Evolutionary conservation across 2,329 filamentous ascomycete genomes (phyloP).

Genomic region (Aspergillus oerlinghausenensis): DNA sequence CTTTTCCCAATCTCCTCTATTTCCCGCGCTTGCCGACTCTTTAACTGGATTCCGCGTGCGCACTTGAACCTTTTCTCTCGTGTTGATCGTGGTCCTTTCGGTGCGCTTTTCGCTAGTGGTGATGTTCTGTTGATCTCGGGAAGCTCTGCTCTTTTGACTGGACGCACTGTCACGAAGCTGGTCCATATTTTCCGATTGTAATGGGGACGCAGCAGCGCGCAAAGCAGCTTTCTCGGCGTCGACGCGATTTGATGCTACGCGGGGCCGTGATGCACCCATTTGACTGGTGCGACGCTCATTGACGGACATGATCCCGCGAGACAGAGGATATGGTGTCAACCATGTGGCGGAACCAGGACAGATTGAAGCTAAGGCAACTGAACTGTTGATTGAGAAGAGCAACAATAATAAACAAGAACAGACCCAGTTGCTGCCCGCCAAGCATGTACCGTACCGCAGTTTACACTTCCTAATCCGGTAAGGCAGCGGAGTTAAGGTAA

Average conservation of each 20-base stretch:
- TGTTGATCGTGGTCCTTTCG: constrained; percentile 50
- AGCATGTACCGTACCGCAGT: constrained; percentile 11
- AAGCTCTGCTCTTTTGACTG: constrained; percentile 28
- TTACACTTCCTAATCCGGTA: constrained; percentile 3
- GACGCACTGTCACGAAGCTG: constrained; percentile 27
- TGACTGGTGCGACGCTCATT: constrained; percentile 38
- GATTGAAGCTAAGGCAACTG: background rate
- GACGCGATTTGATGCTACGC: constrained; percentile 39
- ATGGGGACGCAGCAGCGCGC: constrained; percentile 28
- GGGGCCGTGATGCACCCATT: constrained; percentile 36
- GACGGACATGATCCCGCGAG: constrained; percentile 33
- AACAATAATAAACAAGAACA: background rate
- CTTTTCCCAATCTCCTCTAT: constrained; percentile 33
- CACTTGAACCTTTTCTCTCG: constrained; percentile 58
- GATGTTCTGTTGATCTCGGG: constrained; percentile 29
- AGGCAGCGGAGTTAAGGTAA: constrained; percentile 5
- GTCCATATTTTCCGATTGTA: constrained; percentile 28
- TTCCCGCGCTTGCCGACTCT: constrained; percentile 30
- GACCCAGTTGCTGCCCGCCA: background rate
- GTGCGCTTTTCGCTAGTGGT: constrained; percentile 35
- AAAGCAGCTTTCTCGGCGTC: constrained; percentile 25
- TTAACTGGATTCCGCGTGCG: constrained; percentile 56
- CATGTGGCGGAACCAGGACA: constrained; percentile 16
- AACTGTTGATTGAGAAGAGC: background rate
- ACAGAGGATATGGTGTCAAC: constrained; percentile 14